phyloP scores from a whole-genome alignment of 306 rosid species.

The Casuarina glauca region DNA sequence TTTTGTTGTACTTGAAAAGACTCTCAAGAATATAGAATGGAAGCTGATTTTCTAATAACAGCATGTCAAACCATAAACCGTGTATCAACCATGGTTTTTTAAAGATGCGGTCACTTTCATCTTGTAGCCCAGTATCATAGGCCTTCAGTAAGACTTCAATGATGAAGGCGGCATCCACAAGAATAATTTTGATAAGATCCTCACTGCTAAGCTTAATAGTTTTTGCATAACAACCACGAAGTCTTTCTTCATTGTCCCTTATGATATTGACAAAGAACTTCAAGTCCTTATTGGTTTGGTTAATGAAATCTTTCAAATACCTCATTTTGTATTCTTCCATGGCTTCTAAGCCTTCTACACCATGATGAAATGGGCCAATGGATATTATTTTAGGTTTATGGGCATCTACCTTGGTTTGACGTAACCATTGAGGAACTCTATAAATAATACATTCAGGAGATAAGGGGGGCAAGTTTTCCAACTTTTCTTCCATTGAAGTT shows the following conservation, averaged over 20 bases:
- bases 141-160: conserved; percentile 34
- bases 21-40: conserved; percentile 43
- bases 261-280: conserved; percentile 2
- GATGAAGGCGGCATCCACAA: conserved; percentile 32
- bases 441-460: conserved; percentile 26
- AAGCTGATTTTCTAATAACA: conserved; percentile 53
- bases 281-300: background rate
- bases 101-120: conserved; percentile 27
- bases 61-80: conserved; percentile 35
- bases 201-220: conserved; percentile 17
- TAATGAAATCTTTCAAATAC: too few relatives aligned
- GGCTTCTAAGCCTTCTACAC: too few relatives aligned
- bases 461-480: conserved; percentile 5
- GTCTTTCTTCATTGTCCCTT: conserved; percentile 6
- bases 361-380: too few relatives aligned
- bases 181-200: conserved; percentile 13
- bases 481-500: background rate
- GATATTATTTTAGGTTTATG: conserved; percentile 39
- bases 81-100: conserved; percentile 35
- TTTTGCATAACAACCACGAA: conserved; percentile 26
- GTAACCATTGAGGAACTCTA: conserved; percentile 28
- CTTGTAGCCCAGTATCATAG: background rate
- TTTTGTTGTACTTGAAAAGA: background rate
- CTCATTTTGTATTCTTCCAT: too few relatives aligned
- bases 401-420: conserved; percentile 2